These are phyloP conservation scores for Hortiboletus flavorubellus DNA, from an alignment of 768 basidiomycete genomes.

Conservation along the genomic window DNA sequence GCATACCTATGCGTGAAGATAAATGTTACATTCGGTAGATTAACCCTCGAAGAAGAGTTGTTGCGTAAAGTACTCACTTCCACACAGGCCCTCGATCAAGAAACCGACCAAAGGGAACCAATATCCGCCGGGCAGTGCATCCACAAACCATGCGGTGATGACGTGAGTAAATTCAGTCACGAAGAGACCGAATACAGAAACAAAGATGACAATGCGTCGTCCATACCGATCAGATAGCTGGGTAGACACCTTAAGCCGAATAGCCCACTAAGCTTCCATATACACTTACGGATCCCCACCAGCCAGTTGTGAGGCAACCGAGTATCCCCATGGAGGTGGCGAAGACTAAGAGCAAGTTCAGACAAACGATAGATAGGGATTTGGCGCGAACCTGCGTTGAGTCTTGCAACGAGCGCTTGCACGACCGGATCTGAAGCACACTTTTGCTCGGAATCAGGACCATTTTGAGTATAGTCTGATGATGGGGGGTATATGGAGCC, in stretches of 20 bases:
- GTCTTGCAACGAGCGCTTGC: conserved; percentile 64
- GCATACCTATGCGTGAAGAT: conserved; percentile 39
- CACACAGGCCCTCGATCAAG: conserved; percentile 63
- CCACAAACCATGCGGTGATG: conserved; percentile 55
- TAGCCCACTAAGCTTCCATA: not conserved
- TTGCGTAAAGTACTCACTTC: conserved; percentile 46
- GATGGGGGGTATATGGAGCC: not conserved
- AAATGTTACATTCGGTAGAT: not conserved
- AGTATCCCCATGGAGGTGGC: conserved; percentile 66
- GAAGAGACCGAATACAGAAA: conserved; percentile 60
- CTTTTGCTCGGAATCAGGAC: conserved; percentile 15
- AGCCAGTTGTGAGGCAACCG: conserved; percentile 74
- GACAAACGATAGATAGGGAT: not conserved
- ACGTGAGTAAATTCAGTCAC: conserved; percentile 65
- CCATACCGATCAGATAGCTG: conserved; percentile 79
- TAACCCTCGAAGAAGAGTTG: not conserved
- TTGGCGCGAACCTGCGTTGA: conserved; percentile 52
- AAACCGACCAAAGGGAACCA: conserved; percentile 72
- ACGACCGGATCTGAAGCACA: conserved; percentile 73
- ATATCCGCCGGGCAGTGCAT: conserved; percentile 73
- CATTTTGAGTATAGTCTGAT: not conserved
- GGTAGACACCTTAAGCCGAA: not conserved
- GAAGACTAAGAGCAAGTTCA: conserved; percentile 45
- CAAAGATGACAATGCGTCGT: conserved; percentile 58
- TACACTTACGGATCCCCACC: conserved; percentile 76